Base-by-base conservation (phyloP, 495 filamentous ascomycete genomes). In the Penicillium odoratum region DNA sequence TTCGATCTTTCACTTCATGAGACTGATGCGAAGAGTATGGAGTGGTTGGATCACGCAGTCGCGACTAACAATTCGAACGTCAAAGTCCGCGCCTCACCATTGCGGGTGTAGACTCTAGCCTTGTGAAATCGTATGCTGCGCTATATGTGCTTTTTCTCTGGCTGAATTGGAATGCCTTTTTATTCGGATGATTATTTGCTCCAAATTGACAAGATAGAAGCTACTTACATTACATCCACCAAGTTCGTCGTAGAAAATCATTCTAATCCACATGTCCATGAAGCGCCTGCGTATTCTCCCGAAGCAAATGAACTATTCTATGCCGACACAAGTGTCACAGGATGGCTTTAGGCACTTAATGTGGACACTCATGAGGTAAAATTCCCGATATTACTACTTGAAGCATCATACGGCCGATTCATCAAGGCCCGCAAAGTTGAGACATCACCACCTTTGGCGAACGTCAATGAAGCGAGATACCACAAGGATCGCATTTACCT, bases 271-370 rank as follows among this genome's bases (percentile, higher is more conserved):
- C 53, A 42, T 4, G 58, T 60, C 9, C 58, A 60, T 25, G 58
- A 60, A 34, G 58, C 58, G 16, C 58, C 58, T 18, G 58, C 58
- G 11, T 60, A 31, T 48, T 38, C 51, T 5, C 58, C 53, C 4
- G 58, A 60, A 26, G 56, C 58, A 30, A 60, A 56, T 51, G 53
- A 60, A 15, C 48, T 60, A 5, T 56, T 60, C 16, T 60, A 43
- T 25, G 21, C 58, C 21, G 58, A 60, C 34, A 56, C 58, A 15
- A 30, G 26, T 30, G 53, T 40, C 11, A 48, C 53, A 9, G 58
- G 58, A 3, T 60, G 58, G 58, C 43, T 60, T 13, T 60, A 53
- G 53, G 58, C 58, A n/a, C 48, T 60, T 33, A 21, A 60, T 4
- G 53, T 60, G 26, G 53, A 60, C 11, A 52, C 58, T 5, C 13